Percentiles rank a stretch among this genome's conserved stretches.
Conservation (phyloP, 495 filamentous ascomycete genomes). For the Xylaria cubensis region DNA sequence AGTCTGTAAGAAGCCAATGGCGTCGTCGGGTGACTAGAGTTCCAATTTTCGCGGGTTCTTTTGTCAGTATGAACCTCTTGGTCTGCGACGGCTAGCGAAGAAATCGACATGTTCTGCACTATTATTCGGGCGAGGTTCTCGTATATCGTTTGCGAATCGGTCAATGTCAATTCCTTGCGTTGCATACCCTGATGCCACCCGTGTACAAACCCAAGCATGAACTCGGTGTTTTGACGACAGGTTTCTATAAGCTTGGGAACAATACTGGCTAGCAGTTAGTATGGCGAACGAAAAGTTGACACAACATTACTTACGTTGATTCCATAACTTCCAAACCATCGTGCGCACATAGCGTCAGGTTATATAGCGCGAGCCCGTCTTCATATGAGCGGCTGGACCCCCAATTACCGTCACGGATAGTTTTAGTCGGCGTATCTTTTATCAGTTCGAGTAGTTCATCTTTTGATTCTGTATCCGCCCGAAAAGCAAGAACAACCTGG, state of each 20-base stretch:
- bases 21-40: background rate
- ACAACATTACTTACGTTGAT: background rate
- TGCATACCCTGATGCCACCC: background rate
- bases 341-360: background rate
- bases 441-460: constrained; percentile 4
- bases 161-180: background rate
- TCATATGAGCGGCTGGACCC: background rate
- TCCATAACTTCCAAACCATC: constrained; percentile 1
- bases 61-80: background rate
- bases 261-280: constrained; percentile 3
- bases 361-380: background rate
- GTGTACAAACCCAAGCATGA: background rate
- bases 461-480: background rate
- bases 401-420: background rate
- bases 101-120: constrained; percentile 3
- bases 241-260: background rate
- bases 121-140: background rate
- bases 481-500: background rate
- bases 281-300: no score
- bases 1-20: background rate
- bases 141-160: background rate
- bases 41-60: background rate
- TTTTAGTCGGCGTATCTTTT: background rate
- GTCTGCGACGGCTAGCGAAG: background rate
- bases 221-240: background rate